Conservation (phyloP, 2,329 filamentous ascomycete species). For the Fusarium floridanum region DNA sequence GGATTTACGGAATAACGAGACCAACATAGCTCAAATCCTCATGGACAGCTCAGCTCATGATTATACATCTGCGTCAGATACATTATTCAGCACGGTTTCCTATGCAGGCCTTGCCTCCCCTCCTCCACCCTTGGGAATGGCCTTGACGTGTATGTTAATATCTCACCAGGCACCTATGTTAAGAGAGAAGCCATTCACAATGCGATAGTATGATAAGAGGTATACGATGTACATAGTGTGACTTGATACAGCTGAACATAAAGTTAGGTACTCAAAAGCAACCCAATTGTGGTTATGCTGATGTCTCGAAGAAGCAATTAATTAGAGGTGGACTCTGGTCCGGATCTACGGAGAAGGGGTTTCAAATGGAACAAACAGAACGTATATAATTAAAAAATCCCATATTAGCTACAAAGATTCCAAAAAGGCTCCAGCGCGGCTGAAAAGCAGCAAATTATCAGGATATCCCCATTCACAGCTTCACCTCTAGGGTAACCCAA, state of each 20-base stretch:
- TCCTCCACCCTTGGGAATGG: neutral
- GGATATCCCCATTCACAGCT: neutral
- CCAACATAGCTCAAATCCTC: neutral
- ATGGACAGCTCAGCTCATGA: neutral
- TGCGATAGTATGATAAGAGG: neutral
- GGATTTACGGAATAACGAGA: neutral
- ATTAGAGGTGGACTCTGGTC: no score
- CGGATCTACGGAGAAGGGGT: neutral
- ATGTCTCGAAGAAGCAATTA: no score
- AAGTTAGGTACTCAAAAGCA: neutral
- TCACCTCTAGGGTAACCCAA: slow-evolving; percentile 2
- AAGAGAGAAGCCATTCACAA: neutral
- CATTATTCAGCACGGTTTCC: neutral
- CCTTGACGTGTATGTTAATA: neutral
- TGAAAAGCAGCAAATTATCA: neutral
- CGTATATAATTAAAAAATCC: neutral
- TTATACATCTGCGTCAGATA: neutral
- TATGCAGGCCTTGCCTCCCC: neutral
- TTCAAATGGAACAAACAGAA: rapidly evolving
- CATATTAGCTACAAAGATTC: rapidly evolving
- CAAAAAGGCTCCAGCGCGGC: neutral
- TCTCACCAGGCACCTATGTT: neutral
- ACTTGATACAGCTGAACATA: neutral
- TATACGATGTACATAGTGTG: no score
- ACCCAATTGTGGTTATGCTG: neutral